Percentiles rank a stretch among this genome's conserved stretches.
Evolutionary conservation across 305 asterid species (phyloP).

Genomic region (Rubia peregrina): DNA sequence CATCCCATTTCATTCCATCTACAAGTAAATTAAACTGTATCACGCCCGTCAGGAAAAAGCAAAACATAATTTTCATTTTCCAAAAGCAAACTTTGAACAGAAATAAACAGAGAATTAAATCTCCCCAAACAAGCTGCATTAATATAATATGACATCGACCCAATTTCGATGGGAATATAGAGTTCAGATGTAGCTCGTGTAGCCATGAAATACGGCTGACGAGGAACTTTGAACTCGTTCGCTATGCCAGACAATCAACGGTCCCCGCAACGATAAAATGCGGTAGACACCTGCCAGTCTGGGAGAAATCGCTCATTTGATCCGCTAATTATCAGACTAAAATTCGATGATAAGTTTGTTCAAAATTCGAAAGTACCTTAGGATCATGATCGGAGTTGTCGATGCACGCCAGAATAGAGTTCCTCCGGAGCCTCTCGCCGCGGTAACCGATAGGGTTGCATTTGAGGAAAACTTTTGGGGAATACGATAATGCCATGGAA

Average conservation of each 20-base stretch:
- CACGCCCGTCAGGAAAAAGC: conserved; percentile 26
- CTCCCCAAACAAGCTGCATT: not conserved
- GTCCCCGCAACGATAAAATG: not conserved
- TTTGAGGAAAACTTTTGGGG: not conserved
- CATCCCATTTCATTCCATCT: conserved; percentile 89
- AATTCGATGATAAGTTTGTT: not conserved
- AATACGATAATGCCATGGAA: not conserved
- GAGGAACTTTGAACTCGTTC: not conserved
- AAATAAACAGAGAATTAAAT: not conserved
- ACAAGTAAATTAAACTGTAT: conserved; percentile 60
- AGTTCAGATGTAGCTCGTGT: not conserved
- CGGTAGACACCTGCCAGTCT: conserved; percentile 8
- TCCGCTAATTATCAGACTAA: not conserved
- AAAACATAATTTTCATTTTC: not conserved
- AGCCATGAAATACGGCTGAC: not conserved
- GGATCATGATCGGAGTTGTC: not conserved
- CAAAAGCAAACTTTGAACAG: not conserved
- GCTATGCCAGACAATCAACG: not conserved
- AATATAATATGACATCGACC: not conserved
- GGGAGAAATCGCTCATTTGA: not conserved
- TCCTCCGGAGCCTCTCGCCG: not conserved
- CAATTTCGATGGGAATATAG: not conserved
- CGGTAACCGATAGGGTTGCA: not conserved
- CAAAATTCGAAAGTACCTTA: not conserved
- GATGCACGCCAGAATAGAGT: not conserved